Conservation (phyloP, 192 early-diverging fungal species). For the Umbelopsis ramanniana region DNA sequence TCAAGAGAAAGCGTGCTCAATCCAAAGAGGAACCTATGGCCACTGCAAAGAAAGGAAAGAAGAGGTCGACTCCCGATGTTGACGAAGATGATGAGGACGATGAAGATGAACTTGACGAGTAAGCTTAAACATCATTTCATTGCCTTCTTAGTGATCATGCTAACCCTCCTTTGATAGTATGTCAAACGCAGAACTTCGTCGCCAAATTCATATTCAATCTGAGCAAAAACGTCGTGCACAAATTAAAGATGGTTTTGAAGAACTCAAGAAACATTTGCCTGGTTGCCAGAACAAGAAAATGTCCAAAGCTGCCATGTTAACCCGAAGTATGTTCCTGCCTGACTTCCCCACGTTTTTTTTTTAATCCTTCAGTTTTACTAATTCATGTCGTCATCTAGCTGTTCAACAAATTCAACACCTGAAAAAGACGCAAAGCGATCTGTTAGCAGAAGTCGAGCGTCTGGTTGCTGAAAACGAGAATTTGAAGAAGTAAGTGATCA, state of each 20-base stretch:
- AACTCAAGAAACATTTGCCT: constrained; percentile 48
- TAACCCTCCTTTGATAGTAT: not conserved
- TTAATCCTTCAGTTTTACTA: no score
- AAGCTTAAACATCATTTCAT: not conserved
- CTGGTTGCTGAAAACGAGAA: constrained; percentile 44
- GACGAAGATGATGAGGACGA: constrained; percentile 28
- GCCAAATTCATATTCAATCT: constrained; percentile 54
- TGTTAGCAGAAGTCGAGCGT: constrained; percentile 43
- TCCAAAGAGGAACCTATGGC: constrained; percentile 5
- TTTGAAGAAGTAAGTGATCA: constrained; percentile 34
- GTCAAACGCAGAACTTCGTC: constrained; percentile 46
- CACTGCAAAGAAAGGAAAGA: constrained; percentile 16
- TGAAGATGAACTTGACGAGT: constrained; percentile 33
- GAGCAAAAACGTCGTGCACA: constrained; percentile 53
- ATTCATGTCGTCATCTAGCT: constrained; percentile 25
- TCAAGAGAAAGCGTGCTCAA: constrained; percentile 35
- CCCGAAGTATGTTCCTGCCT: constrained; percentile 39
- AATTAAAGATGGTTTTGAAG: constrained; percentile 55
- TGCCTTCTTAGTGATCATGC: no score
- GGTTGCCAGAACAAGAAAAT: constrained; percentile 46
- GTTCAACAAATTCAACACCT: constrained; percentile 51
- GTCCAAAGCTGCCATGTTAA: constrained; percentile 49
- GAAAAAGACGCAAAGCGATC: constrained; percentile 40
- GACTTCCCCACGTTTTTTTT: not conserved
- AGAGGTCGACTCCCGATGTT: constrained; percentile 6